Conservation (phyloP, 2,329 filamentous ascomycete species). For the Fusarium acutatum region DNA sequence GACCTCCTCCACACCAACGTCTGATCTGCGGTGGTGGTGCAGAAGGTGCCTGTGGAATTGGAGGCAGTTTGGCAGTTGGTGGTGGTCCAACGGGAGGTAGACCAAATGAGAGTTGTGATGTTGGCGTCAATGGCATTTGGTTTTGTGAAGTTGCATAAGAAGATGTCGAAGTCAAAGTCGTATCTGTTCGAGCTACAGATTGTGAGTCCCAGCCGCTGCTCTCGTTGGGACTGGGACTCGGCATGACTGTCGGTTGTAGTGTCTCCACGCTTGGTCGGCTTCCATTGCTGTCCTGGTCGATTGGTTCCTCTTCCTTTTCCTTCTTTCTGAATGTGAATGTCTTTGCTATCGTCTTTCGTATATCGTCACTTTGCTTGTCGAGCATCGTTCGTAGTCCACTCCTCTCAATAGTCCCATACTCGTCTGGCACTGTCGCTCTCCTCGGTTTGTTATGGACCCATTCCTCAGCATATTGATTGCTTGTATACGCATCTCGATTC, state of each 20-base stretch:
- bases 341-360: conserved; percentile 62
- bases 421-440: conserved; percentile 54
- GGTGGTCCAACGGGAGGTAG: conserved; percentile 46
- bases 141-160: conserved; percentile 29
- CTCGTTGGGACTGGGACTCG: conserved; percentile 12
- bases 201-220: conserved; percentile 16
- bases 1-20: conserved; percentile 62
- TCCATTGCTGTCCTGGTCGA: conserved; percentile 23
- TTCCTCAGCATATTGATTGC: conserved; percentile 48
- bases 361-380: conserved; percentile 65
- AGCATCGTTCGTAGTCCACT: conserved; percentile 61
- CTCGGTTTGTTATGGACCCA: conserved; percentile 55
- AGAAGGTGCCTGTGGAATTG: conserved; percentile 46
- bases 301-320: conserved; percentile 50
- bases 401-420: conserved; percentile 63
- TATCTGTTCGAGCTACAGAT: conserved; percentile 11
- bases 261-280: conserved; percentile 36
- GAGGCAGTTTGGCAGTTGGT: conserved; percentile 54
- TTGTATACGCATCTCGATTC: conserved; percentile 35
- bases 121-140: conserved; percentile 28
- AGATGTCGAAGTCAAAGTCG: conserved; percentile 8
- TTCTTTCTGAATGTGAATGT: conserved; percentile 61
- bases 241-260: conserved; percentile 22
- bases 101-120: conserved; percentile 28
- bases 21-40: conserved; percentile 52